Evolutionary conservation across 2,329 filamentous ascomycete species (phyloP), one percentile per base, ranked within the genome.

Genomic region (Ceratocystis destructans): DNA sequence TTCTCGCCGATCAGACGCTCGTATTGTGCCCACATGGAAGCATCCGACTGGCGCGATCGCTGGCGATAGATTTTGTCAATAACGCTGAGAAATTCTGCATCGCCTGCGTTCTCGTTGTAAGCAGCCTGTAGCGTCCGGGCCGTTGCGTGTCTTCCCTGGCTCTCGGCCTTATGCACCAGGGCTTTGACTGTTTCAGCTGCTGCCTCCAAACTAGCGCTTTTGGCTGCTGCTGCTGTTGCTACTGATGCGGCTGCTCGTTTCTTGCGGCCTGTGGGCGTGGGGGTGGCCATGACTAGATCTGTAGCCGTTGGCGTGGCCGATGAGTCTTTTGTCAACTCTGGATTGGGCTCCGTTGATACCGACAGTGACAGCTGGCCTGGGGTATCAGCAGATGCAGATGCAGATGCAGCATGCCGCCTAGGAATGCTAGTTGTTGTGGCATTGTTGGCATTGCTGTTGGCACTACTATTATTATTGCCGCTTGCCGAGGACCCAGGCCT

Each of bases 61-160:
- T 84, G 82, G 69, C 77, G 76, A 72, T 80, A 85, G 57, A 86
- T 77, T 68, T 81, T 79, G 73, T 83, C 80, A 59, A 86, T 75
- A 77, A 86, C 80, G 69, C 77, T 74, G 67, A 86, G 75, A 70
- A 85, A 83, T 45, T 75, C 75, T 17, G 77, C 73, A 69, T 85
- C 78, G 48, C 75, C 73, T 57, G 77, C 77, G 68, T 80, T 79
- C 71, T 86, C 82, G 69, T 86, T 82, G 73, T 84, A 86, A 68
- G 86, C 76, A 15, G 78, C 80, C 64, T 83, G 78, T 68, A 87
- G 76, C 53, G 84, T 83, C 76, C 80, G 86, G 1, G 84, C 84
- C 7, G 83, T 86, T 65, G 83, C 82, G 72, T 83, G 86, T 67
- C 82, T 81, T 69, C 78, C 77, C 71, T 82, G 78, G 68, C 77